Evolutionary conservation across 305 asterid genomes (phyloP), one percentile per base, ranked within the genome.

Genomic region (Rubia tinctorum): DNA sequence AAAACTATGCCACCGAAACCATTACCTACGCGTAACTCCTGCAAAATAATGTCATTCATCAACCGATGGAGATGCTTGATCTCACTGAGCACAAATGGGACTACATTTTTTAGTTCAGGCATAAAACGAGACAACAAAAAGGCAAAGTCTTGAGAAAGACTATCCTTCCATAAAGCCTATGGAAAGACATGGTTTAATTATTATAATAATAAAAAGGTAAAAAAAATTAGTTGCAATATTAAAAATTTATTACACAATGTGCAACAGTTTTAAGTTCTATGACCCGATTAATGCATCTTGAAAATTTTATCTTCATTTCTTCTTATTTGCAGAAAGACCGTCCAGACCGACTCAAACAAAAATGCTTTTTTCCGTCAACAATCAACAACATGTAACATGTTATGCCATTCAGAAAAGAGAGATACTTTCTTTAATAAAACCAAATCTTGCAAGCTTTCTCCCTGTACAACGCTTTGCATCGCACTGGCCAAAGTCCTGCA

Each of bases 391-490:
- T 34, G 39, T 37, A 47, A 7, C n/a, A 45, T 64, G 8, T 64
- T 27, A 53, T 3, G 69, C 60, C 14, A 66, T 71, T 66, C 12
- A 74, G 77, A 76, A 68, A 25, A 69, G 80, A 63, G 61, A 61
- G 66, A 83, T 85, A 87, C 93, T 88, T 90, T 71, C 99, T 83
- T 88, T 94, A 83, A 94, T 80, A 68, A 90, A 83, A 78, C 96
- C 96, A 79, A 94, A 94, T 83, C 99, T 87, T 39, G 99, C 93
- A 84, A 94, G 99, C 81, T 94, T 94, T 79, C 97, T 92, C 25
- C 97, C 97, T 2, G 99, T 94, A 82, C 99, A 94, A 83, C 87
- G 92, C 88, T 94, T 94, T 22, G 97, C 89, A 82, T 94, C 99
- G 70, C 99, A 94, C 80, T 94, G 99, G 18, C 93, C 96, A 80